phyloP scores from a whole-genome alignment of 2,329 filamentous ascomycete genomes.

The Hymenoscyphus linearis region DNA sequence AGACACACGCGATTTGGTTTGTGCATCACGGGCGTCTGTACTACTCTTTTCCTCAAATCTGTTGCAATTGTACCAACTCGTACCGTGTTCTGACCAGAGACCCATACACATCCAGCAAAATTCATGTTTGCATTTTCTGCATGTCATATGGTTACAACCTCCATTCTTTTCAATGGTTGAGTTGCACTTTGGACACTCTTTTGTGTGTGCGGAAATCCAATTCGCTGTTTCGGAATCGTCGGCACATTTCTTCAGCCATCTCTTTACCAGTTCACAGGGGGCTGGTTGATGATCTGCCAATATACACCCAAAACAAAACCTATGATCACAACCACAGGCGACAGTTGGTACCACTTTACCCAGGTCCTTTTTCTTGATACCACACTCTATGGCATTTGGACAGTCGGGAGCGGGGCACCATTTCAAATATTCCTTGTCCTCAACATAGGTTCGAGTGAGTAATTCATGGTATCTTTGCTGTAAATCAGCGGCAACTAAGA shows the following conservation, averaged over 20 bases:
- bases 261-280: conserved; percentile 85
- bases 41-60: conserved; percentile 95
- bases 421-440: conserved; percentile 91
- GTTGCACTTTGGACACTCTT: conserved; percentile 92
- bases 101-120: conserved; percentile 99
- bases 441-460: conserved; percentile 89
- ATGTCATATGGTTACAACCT: conserved; percentile 97
- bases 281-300: conserved; percentile 88
- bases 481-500: conserved; percentile 60
- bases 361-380: conserved; percentile 81
- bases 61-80: conserved; percentile 99
- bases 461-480: conserved; percentile 70
- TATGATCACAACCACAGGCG: conserved; percentile 73
- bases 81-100: conserved; percentile 95
- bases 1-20: conserved; percentile 83
- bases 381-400: conserved; percentile 84
- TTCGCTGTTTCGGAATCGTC: conserved; percentile 98
- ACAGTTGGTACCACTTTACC: conserved; percentile 85
- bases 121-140: conserved; percentile 89
- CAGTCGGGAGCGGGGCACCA: conserved; percentile 99
- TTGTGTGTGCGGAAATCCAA: conserved; percentile 98
- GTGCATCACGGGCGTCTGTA: conserved; percentile 80
- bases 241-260: conserved; percentile 96
- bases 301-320: conserved; percentile 94
- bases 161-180: conserved; percentile 99